These are phyloP conservation scores for Thalassiosira hispida DNA, from an alignment of 352 stramenopile genomes.

Conservation along the genomic window DNA sequence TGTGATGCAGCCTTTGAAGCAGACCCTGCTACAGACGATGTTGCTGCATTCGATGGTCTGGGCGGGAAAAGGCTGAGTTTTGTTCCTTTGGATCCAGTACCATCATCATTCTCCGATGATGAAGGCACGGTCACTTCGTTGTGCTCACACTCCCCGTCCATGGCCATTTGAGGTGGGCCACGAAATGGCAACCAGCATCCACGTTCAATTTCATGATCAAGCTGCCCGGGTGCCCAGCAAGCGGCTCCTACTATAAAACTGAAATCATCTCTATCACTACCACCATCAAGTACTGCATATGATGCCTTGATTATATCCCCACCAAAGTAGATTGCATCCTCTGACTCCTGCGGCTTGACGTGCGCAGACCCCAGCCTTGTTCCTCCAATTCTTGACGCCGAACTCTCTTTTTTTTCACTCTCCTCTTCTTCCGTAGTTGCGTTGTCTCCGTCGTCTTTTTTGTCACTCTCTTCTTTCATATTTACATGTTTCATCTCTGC, in stretches of 20 bases:
- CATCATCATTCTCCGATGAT: neutral
- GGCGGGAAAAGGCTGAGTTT: conserved; percentile 40
- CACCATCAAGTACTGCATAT: conserved; percentile 57
- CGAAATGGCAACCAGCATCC: conserved; percentile 77
- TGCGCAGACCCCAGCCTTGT: conserved; percentile 23
- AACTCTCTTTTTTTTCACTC: neutral
- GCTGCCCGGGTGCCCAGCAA: conserved; percentile 70
- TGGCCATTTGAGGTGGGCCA: conserved; percentile 66
- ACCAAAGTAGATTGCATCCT: conserved; percentile 64
- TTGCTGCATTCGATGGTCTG: conserved; percentile 36
- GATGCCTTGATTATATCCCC: conserved; percentile 73
- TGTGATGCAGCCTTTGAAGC: conserved; percentile 1
- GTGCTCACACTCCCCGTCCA: conserved; percentile 68
- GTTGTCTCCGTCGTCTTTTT: conserved; percentile 1
- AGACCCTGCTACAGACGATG: conserved; percentile 11
- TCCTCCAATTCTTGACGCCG: conserved; percentile 31
- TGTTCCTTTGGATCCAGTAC: conserved; percentile 17
- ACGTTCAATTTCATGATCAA: conserved; percentile 74
- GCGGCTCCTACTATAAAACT: conserved; percentile 77
- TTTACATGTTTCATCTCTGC: conserved; percentile 18
- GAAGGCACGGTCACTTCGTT: conserved; percentile 22
- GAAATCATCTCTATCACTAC: conserved; percentile 67
- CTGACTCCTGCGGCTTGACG: conserved; percentile 24
- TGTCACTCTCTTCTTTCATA: neutral
- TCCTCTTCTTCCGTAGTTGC: conserved; percentile 11